Conservation (phyloP, 2,329 filamentous ascomycete species). For the Lecanicillium sp. region DNA sequence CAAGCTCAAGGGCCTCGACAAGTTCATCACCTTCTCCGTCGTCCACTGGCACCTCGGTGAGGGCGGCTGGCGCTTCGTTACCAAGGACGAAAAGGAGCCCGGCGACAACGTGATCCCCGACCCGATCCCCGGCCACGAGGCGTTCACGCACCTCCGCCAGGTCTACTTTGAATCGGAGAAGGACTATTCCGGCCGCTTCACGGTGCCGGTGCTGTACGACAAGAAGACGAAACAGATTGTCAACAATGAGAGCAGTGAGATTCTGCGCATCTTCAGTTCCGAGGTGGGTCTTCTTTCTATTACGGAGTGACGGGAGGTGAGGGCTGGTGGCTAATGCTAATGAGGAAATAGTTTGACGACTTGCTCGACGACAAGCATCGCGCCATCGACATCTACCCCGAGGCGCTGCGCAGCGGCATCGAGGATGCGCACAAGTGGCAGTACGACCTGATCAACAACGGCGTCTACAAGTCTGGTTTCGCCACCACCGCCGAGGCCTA, state of each 20-base stretch:
- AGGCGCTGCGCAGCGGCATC: conserved; percentile 58
- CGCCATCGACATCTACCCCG: conserved; percentile 61
- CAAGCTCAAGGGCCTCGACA: conserved; percentile 85
- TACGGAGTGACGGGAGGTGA: too few relatives aligned
- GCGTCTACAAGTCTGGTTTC: conserved; percentile 73
- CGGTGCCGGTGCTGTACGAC: conserved; percentile 82
- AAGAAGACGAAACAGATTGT: conserved; percentile 71
- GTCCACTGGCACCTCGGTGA: conserved; percentile 85
- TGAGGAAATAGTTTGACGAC: conserved; percentile 64
- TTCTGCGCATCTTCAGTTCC: conserved; percentile 81
- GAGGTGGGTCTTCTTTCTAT: conserved; percentile 52
- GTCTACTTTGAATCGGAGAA: conserved; percentile 73
- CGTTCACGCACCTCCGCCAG: conserved; percentile 63
- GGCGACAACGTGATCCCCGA: conserved; percentile 60
- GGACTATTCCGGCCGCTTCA: conserved; percentile 73
- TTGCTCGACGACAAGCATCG: conserved; percentile 55
- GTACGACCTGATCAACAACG: conserved; percentile 67
- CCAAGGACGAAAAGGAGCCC: conserved; percentile 49
- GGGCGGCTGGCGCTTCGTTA: conserved; percentile 76
- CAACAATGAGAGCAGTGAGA: conserved; percentile 88
- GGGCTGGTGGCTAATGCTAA: too few relatives aligned
- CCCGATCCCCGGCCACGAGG: conserved; percentile 64
- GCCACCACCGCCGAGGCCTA: conserved; percentile 80
- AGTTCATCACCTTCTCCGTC: conserved; percentile 70
- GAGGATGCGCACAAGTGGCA: conserved; percentile 76